Conservation (phyloP, 805 yeast species). For the Suhomyces sp. region DNA sequence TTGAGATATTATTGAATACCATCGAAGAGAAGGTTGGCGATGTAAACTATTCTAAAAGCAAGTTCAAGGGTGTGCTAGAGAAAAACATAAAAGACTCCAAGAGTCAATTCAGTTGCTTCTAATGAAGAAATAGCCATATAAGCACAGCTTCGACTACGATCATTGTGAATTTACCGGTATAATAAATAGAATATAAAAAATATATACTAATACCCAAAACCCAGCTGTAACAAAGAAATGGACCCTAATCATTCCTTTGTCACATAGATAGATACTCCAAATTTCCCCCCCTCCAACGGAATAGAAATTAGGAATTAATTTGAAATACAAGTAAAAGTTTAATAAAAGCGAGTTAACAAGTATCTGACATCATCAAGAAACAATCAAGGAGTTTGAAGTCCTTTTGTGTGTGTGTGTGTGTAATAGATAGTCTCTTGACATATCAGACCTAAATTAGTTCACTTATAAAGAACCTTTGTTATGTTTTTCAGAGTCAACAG, state of each 20-base stretch:
- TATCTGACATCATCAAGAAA: neutral
- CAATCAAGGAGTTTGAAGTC: neutral
- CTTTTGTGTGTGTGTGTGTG: conserved; percentile 9
- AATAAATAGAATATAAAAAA: too few species aligned
- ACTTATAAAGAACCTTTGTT: conserved; percentile 1
- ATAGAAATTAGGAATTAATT: neutral
- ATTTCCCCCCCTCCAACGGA: conserved; percentile 9
- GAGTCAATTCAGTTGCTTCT: conserved; percentile 36
- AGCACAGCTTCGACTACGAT: too few species aligned
- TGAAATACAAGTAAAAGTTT: neutral
- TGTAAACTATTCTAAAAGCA: conserved; percentile 21
- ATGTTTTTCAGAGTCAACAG: conserved; percentile 1
- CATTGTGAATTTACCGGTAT: too few species aligned
- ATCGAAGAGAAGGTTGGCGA: conserved; percentile 17
- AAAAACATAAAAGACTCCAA: conserved; percentile 27
- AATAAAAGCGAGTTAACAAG: neutral
- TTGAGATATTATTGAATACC: conserved; percentile 11
- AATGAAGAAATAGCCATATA: too few species aligned
- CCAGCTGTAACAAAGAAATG: neutral
- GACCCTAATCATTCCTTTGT: conserved; percentile 3
- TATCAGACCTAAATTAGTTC: too few species aligned
- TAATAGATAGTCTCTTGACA: neutral
- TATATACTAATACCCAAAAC: conserved; percentile 1
- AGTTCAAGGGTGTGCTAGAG: conserved; percentile 29
- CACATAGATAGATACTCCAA: conserved; percentile 4